Base-by-base conservation (phyloP, 1,139 yeast genomes). In the Geotrichum citri-aurantii region DNA sequence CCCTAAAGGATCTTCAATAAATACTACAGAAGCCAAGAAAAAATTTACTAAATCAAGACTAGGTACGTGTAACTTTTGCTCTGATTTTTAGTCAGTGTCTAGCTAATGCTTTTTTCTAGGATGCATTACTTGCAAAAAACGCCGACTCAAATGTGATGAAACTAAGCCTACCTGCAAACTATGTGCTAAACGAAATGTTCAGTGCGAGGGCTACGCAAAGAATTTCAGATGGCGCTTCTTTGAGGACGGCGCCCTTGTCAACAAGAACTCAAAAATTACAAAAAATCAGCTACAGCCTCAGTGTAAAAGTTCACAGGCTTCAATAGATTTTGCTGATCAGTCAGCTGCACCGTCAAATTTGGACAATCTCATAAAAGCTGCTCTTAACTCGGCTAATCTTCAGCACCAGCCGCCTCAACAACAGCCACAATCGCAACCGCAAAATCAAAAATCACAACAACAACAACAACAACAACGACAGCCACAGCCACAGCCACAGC, bases 181-280 rank as follows among this genome's bases (percentile, higher is more conserved):
- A 80, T 65, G 84, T 64, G 67, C 66, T 11, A 75, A 74, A 61
- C 77, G 77, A 66, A 77, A 75, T 48, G 75, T 79, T 23, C 74
- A 71, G 19, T 83, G 86, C 67, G 86, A 85, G 7, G 89, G 89
- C 0, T 85, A 85, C 65, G 82, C 84, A 3, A 81, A 82, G 31
- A 79, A 78, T 56, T 84, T 82, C 73, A 82, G 82, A 66, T 85
- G 89, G 89, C 76, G 82, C 64, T 75, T 81, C 8, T 84, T 83
- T 61, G 77, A 76, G 31, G 59, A 56, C 17, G 56, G 56, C 14
- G 46, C 56, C 3, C 31, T 46, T 2, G 56, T 53, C 7, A 48
- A 29, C 17, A 53, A 53, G 26, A 78, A 76, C 55, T 62, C 68
- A 23, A 56, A 57, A 54, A 48, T 49, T n/a, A 19, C 53, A 21